Conservation (phyloP, 306 rosid genomes). For the Fagus crenata region DNA sequence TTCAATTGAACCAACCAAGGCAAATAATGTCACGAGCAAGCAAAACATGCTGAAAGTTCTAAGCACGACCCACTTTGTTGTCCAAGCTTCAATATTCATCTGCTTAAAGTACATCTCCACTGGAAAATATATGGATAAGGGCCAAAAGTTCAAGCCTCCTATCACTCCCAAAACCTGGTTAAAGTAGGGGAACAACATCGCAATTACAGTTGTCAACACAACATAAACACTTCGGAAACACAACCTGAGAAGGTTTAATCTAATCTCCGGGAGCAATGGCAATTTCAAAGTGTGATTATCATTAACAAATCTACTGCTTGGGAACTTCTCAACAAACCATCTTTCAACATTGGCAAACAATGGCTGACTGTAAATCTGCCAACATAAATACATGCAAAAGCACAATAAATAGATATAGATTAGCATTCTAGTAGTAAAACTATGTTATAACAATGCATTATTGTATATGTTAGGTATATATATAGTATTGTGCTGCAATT, state of each 20-base stretch:
- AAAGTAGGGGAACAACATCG: slow-evolving; percentile 69
- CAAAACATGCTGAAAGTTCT: slow-evolving; percentile 45
- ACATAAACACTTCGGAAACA: slow-evolving; percentile 57
- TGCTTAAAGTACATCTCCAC: slow-evolving; percentile 69
- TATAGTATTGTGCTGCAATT: no score
- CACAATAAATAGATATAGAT: background rate
- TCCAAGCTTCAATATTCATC: slow-evolving; percentile 46
- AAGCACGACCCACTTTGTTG: slow-evolving; percentile 55
- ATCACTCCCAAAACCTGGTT: slow-evolving; percentile 67
- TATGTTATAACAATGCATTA: background rate
- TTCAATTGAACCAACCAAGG: slow-evolving; percentile 58
- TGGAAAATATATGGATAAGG: slow-evolving; percentile 60
- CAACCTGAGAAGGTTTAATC: slow-evolving; percentile 44
- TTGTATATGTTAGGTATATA: background rate
- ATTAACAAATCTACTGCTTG: slow-evolving; percentile 45
- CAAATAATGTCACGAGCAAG: slow-evolving; percentile 47
- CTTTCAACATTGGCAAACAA: slow-evolving; percentile 57
- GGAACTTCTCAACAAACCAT: slow-evolving; percentile 43
- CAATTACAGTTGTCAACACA: slow-evolving; percentile 47
- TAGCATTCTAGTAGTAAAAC: no score
- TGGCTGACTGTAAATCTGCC: slow-evolving; percentile 73
- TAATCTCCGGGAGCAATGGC: slow-evolving; percentile 43
- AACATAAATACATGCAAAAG: background rate
- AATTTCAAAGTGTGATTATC: slow-evolving; percentile 35
- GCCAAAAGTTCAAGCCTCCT: slow-evolving; percentile 63